Evolutionary conservation across 352 stramenopile species (phyloP).

Genomic region (Phytophthora pini): DNA sequence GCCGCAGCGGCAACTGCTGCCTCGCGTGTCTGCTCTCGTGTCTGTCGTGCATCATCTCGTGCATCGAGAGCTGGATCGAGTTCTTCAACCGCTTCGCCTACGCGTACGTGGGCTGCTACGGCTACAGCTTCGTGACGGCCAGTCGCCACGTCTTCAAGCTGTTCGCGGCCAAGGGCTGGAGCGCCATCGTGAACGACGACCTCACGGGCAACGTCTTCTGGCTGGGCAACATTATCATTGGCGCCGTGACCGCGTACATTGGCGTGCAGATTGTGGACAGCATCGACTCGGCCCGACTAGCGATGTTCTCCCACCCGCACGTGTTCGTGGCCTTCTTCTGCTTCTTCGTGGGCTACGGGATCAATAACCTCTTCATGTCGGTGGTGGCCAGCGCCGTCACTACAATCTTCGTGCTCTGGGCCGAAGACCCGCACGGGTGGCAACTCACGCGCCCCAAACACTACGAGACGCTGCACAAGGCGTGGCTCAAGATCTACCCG

Average conservation of each 20-base stretch:
- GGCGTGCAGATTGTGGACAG: conserved; percentile 59
- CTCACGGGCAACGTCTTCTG: conserved; percentile 88
- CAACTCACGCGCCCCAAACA: conserved; percentile 74
- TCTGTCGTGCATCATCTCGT: conserved; percentile 79
- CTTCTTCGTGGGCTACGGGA: conserved; percentile 76
- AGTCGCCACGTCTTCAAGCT: conserved; percentile 83
- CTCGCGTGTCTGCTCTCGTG: conserved; percentile 71
- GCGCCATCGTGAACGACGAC: conserved; percentile 90
- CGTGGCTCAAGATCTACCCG: conserved; percentile 84
- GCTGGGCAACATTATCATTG: conserved; percentile 82
- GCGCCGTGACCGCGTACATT: conserved; percentile 69
- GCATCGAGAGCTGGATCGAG: conserved; percentile 86
- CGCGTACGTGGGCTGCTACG: conserved; percentile 88
- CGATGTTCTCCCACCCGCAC: conserved; percentile 73
- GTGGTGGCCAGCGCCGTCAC: conserved; percentile 79
- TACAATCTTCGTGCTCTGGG: conserved; percentile 87
- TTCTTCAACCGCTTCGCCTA: conserved; percentile 93
- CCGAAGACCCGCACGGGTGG: conserved; percentile 81
- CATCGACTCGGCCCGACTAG: conserved; percentile 54
- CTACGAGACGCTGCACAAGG: conserved; percentile 74
- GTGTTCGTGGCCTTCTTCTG: conserved; percentile 73
- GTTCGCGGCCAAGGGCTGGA: conserved; percentile 85
- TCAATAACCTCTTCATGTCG: conserved; percentile 77
- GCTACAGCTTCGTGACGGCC: conserved; percentile 84
- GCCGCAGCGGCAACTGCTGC: conserved; percentile 78